phyloP scores from a whole-genome alignment of 345 rosid genomes.

The Rhodamnia rubescens region DNA sequence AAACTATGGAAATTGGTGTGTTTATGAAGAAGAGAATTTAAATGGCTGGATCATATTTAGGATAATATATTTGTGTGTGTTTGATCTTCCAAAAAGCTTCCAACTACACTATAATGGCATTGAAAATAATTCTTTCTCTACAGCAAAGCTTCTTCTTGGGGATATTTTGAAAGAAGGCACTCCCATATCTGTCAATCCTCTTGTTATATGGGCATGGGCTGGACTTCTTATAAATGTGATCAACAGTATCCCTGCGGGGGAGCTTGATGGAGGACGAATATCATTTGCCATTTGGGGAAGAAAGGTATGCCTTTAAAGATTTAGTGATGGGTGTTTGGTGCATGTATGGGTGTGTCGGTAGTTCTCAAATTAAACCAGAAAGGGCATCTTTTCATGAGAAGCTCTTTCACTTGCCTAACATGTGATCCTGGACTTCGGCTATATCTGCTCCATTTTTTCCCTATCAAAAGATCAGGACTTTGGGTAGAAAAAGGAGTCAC shows the following conservation, averaged over 20 bases:
- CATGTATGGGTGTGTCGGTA: background rate
- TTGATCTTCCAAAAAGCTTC: background rate
- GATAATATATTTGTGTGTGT: background rate
- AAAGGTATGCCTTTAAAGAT: constrained; percentile 39
- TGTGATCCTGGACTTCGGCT: background rate
- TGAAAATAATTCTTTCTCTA: background rate
- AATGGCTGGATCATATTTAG: background rate
- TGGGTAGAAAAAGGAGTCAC: background rate
- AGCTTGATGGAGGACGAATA: constrained; percentile 82
- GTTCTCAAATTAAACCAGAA: background rate
- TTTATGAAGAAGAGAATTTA: background rate
- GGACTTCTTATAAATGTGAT: constrained; percentile 90
- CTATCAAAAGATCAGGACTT: background rate
- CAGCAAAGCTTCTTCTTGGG: constrained; percentile 85
- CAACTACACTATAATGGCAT: background rate
- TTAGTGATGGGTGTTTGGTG: background rate
- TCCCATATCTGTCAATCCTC: constrained; percentile 73
- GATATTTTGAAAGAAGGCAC: constrained; percentile 82
- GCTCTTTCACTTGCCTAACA: background rate
- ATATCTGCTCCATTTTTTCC: background rate
- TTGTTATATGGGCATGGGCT: constrained; percentile 92
- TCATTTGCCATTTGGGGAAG: constrained; percentile 91
- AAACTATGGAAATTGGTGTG: background rate
- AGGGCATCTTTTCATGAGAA: background rate
- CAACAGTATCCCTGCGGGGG: constrained; percentile 97